A percentile compares a stretch with the other conserved stretches of the same genome.
phyloP scores from a whole-genome alignment of 192 early-diverging fungal genomes.

The Coemansia sp. region DNA sequence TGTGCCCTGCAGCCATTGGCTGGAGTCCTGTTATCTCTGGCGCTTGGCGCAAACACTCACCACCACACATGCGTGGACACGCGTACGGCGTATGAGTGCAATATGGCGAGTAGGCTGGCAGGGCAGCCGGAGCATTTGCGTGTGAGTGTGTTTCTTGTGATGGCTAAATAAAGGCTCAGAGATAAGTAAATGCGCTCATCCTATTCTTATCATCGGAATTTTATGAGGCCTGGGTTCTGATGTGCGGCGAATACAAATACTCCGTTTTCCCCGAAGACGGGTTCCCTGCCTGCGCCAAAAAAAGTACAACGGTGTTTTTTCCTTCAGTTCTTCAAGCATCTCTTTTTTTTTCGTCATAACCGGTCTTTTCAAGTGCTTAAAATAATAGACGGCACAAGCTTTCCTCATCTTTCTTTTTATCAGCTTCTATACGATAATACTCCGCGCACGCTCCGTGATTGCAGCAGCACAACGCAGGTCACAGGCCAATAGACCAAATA shows the following conservation, averaged over 20 bases:
- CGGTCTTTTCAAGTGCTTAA: neutral
- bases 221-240: neutral
- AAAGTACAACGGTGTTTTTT: conserved; percentile 3
- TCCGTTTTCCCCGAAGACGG: conserved; percentile 26
- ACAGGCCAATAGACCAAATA: neutral
- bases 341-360: neutral
- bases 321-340: neutral
- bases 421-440: neutral
- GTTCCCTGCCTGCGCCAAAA: neutral
- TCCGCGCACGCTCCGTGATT: neutral
- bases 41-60: neutral
- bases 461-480: neutral
- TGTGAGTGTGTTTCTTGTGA: neutral
- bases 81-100: neutral
- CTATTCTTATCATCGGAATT: neutral
- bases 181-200: neutral
- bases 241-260: conserved; percentile 32
- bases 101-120: neutral
- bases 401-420: neutral
- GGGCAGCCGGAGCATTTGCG: no score
- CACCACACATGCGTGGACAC: neutral
- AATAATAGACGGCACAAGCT: no score
- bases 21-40: neutral
- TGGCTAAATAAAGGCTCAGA: neutral
- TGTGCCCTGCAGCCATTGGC: neutral